A percentile compares a stretch with the other conserved stretches of the same genome.
These are phyloP conservation scores for Monosporozyma siamensis DNA, from an alignment of 805 yeast genomes.

Conservation along the genomic window DNA sequence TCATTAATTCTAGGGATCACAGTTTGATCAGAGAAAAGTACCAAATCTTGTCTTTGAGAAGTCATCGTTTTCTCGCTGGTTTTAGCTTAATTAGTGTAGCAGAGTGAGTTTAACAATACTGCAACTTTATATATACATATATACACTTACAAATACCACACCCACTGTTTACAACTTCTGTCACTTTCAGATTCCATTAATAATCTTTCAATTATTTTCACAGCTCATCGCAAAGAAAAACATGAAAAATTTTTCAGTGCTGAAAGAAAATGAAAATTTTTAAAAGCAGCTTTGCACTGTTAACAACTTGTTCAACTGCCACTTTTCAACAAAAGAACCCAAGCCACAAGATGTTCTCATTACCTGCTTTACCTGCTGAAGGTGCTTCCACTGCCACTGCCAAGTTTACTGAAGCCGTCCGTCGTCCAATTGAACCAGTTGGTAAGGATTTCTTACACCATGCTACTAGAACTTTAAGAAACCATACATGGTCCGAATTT, in stretches of 20 bases:
- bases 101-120: neutral
- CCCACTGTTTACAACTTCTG: neutral
- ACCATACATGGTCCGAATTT: slow-evolving; percentile 97
- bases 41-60: slow-evolving; percentile 43
- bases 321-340: too few species aligned
- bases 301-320: too few species aligned
- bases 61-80: neutral
- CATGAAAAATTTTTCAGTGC: too few species aligned
- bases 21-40: slow-evolving; percentile 42
- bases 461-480: slow-evolving; percentile 89
- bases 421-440: slow-evolving; percentile 90
- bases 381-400: slow-evolving; percentile 43
- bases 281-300: too few species aligned
- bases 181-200: neutral
- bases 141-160: neutral
- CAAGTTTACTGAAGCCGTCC: slow-evolving; percentile 49
- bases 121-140: too few species aligned
- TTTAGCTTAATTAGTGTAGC: neutral
- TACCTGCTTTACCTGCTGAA: slow-evolving; percentile 43
- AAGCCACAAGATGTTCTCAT: slow-evolving; percentile 18
- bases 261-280: slow-evolving; percentile 4
- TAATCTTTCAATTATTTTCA: neutral
- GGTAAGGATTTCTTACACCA: slow-evolving; percentile 94
- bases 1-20: slow-evolving; percentile 26
- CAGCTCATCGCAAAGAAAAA: slow-evolving; percentile 4